Base-by-base conservation (phyloP, 2,329 filamentous ascomycete genomes). In the Periconia digitata region DNA sequence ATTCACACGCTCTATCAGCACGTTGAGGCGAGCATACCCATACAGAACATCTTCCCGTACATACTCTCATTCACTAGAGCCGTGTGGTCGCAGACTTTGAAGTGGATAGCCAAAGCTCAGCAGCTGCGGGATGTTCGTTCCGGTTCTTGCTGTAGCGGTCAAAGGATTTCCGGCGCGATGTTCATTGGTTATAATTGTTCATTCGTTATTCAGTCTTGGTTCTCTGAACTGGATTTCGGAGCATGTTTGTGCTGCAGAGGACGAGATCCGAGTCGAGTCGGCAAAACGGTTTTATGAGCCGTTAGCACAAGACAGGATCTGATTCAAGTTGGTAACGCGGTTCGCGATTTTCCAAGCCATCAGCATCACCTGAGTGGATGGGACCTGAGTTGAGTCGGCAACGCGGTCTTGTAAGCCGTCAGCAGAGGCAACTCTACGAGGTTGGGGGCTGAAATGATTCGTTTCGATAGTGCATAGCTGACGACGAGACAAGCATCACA, bases 131-230 rank as follows among this genome's bases (percentile, higher is more conserved):
- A 70, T 58, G 17, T 70, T n/a, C 66, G 24, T 70, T 66, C n/a
- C 64, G 53, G 17, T 67, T 69, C 44, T 70, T 69, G 7, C 67
- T 64, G 24, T 66, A 70, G 8, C 67, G 63, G 2, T 66, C 63
- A 6, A 59, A 65, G 6, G 67, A 67, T 16, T 62, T 69, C 36
- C 66, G 63, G 0, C 69, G 53, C 10, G 48, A 58, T 24, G 63
- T 65, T 66, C 67, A 70, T 48, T 70, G 67, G 21, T 67, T 64
- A 46, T 67, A 59, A 20, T 70, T 66, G 23, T 68, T 59, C 0
- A 63, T 57, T 65, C 66, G 69, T 1, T 59, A 64, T 32, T n/a
- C n/a, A n/a, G n/a, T n/a, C n/a, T n/a, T n/a, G n/a, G n/a, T n/a
- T n/a, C n/a, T n/a, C n/a, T n/a, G n/a, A n/a, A n/a, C n/a, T n/a